Conservation (phyloP, 495 filamentous ascomycete genomes). For the Hypoxylon lienhwacheense region DNA sequence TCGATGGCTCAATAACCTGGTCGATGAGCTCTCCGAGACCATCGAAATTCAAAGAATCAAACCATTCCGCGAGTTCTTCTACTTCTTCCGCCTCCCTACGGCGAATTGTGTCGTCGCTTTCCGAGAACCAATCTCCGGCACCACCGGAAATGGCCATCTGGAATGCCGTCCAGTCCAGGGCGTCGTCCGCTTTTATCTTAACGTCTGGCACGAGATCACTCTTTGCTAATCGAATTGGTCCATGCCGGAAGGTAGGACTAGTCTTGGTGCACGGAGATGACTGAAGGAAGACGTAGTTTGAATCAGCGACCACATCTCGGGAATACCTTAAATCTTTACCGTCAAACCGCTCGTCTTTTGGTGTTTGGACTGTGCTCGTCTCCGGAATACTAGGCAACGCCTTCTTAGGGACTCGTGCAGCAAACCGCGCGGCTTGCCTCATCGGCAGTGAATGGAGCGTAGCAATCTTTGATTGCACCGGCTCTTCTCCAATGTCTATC, state of each 20-base stretch:
- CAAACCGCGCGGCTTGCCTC: slow-evolving; percentile 32
- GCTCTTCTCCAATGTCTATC: slow-evolving; percentile 28
- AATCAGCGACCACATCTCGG: slow-evolving; percentile 37
- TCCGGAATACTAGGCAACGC: slow-evolving; percentile 53
- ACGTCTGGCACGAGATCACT: slow-evolving; percentile 43
- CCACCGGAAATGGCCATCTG: slow-evolving; percentile 58
- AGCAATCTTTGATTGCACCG: slow-evolving; percentile 16
- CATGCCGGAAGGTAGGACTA: slow-evolving; percentile 50
- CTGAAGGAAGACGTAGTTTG: slow-evolving; percentile 44
- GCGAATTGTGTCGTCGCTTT: slow-evolving; percentile 46
- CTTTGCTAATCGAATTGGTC: slow-evolving; percentile 50
- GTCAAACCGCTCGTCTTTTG: slow-evolving; percentile 24
- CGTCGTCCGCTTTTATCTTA: slow-evolving; percentile 46
- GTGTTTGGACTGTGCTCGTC: slow-evolving; percentile 9
- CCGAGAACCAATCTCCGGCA: slow-evolving; percentile 48
- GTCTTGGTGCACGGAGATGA: slow-evolving; percentile 48
- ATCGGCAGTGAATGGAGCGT: slow-evolving; percentile 38
- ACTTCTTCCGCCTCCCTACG: slow-evolving; percentile 44
- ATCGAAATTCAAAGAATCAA: slow-evolving; percentile 45
- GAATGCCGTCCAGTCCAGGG: slow-evolving; percentile 59
- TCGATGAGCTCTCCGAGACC: slow-evolving; percentile 41
- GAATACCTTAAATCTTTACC: slow-evolving; percentile 17
- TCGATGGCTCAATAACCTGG: slow-evolving; percentile 27
- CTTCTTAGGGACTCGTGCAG: slow-evolving; percentile 25
- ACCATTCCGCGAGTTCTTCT: slow-evolving; percentile 51